Percentiles rank a stretch among this genome's conserved stretches.
phyloP scores from a whole-genome alignment of 352 stramenopile species.

The Globisporangium mamillatum region DNA sequence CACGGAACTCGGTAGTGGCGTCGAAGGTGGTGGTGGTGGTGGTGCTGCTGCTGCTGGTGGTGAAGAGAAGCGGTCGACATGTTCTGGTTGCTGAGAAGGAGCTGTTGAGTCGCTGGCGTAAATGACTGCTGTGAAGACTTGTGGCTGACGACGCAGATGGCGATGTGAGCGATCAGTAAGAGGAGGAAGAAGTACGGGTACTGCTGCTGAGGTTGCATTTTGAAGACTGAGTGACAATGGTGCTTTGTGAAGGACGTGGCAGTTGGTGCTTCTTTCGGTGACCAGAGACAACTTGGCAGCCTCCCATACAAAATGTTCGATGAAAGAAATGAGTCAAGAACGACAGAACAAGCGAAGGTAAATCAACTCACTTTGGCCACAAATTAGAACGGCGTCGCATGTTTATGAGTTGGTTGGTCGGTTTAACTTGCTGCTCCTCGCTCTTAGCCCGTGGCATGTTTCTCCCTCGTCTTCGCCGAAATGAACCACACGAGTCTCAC shows the following conservation, averaged over 20 bases:
- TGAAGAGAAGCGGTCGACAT: background rate
- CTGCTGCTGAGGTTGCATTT: background rate
- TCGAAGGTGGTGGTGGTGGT: background rate
- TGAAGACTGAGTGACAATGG: background rate
- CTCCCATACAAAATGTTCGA: background rate
- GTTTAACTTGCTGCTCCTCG: background rate
- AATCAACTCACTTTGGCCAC: conserved; percentile 8
- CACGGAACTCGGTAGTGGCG: background rate
- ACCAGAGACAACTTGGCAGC: background rate
- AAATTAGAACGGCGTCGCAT: background rate
- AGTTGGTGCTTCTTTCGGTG: background rate
- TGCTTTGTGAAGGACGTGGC: background rate
- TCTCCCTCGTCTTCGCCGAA: background rate
- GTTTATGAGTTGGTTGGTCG: background rate
- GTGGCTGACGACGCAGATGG: background rate
- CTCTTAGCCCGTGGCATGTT: background rate
- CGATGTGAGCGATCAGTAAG: background rate
- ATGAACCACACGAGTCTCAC: too few species aligned
- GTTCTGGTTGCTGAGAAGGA: background rate
- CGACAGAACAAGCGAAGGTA: background rate
- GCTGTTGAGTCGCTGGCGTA: background rate
- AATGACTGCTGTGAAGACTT: background rate
- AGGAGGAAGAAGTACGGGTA: background rate
- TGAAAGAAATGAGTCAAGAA: background rate
- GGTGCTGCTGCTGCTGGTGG: background rate